A percentile compares a stretch with the other conserved stretches of the same genome.
Conservation (phyloP, 2,329 filamentous ascomycete genomes). For the Aspergillus sp. region DNA sequence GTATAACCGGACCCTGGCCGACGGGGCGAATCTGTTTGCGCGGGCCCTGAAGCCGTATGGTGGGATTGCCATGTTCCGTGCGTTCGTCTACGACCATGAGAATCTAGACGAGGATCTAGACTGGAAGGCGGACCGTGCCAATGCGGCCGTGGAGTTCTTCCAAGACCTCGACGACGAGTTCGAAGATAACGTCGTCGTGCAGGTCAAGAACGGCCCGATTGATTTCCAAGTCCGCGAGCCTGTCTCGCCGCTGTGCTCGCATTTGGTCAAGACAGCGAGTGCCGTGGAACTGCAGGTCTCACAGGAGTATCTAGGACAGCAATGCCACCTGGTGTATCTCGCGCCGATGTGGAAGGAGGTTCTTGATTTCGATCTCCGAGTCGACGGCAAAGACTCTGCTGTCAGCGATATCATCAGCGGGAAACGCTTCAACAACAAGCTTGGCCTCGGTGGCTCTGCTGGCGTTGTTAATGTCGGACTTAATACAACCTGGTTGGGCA, state of each 20-base stretch:
- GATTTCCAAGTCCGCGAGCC: slow-evolving; percentile 73
- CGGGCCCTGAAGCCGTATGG: slow-evolving; percentile 57
- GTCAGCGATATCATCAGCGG: slow-evolving; percentile 64
- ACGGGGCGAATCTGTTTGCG: slow-evolving; percentile 70
- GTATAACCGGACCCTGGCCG: slow-evolving; percentile 68
- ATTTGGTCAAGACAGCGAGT: slow-evolving; percentile 47
- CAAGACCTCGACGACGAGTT: slow-evolving; percentile 64
- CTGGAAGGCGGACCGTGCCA: slow-evolving; percentile 68
- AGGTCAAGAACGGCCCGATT: slow-evolving; percentile 73
- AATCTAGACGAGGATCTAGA: slow-evolving; percentile 52
- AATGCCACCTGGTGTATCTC: slow-evolving; percentile 67
- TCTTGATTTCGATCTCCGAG: slow-evolving; percentile 65
- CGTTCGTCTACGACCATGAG: slow-evolving; percentile 66
- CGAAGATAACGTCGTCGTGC: slow-evolving; percentile 68
- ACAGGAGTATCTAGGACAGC: slow-evolving; percentile 71
- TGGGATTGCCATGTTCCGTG: slow-evolving; percentile 68
- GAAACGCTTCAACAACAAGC: slow-evolving; percentile 55
- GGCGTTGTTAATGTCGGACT: slow-evolving; percentile 68
- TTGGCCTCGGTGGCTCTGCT: slow-evolving; percentile 58
- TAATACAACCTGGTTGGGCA: slow-evolving; percentile 68
- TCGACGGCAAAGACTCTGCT: slow-evolving; percentile 56
- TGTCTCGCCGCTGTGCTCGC: slow-evolving; percentile 62
- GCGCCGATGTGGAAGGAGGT: slow-evolving; percentile 68
- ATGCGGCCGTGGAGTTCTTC: slow-evolving; percentile 69
- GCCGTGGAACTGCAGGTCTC: slow-evolving; percentile 67